Evolutionary conservation across 2,329 filamentous ascomycete genomes (phyloP), one percentile per base, ranked within the genome.

Genomic region (Clonostachys rosea): DNA sequence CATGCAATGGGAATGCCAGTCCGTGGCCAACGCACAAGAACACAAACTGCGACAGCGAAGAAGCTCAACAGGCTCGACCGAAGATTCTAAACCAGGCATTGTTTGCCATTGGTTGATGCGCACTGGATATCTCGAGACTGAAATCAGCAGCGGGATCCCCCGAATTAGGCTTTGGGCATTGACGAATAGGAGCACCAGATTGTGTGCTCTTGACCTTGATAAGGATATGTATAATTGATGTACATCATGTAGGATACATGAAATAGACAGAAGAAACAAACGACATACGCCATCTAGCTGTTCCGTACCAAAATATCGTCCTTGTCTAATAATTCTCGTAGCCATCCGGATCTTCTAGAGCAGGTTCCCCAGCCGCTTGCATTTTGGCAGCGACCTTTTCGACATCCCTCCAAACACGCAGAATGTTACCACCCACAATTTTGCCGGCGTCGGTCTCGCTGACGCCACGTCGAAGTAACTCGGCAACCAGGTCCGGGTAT

Each of bases 1-100:
- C 94, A 99, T 74, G 92, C 92, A 48, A 91, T 97, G 86, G 83
- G 86, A 50, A 70, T 97, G 71, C 94, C 94, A 5, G 92, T 94
- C 46, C 81, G 94, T 56, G 94, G 94, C 56, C 94, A 99, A 71
- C 82, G 79, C 58, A 97, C 94, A 50, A 85, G 89, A 63, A 89
- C 75, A 63, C 92, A 87, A 67, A 84, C 76, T 53, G 62, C 70
- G 52, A 84, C 74, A 24, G 74, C 82, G 42, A 78, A 73, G 64
- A 84, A 77, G 62, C 67, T 87, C 62, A 87, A 87, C 65, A 70
- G 62, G 52, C 59, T 84, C 40, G 73, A 83, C 52, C 39, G 47
- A 12, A n/a, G 36, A 18, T 6, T n/a, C 14, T 39, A 39, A 39
- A 30, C 24, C 24, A 30, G 24, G 9, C 24, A 30, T 5, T 30